A percentile compares a stretch with the other conserved stretches of the same genome.
Conservation (phyloP, 164 flowering plant genomes). For the Taxillus chinensis region DNA sequence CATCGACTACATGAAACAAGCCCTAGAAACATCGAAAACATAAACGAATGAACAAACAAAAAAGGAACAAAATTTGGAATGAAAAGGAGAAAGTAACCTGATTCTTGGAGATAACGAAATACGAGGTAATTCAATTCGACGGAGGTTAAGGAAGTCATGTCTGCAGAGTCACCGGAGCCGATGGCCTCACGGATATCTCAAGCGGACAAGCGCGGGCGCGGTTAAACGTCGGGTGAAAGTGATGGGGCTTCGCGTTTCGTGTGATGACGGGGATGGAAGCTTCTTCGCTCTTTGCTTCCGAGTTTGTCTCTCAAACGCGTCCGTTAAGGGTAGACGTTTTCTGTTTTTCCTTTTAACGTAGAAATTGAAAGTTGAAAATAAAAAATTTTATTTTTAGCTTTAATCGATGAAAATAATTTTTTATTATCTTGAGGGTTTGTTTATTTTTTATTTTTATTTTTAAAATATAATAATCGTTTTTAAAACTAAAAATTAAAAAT, state of each 20-base stretch:
- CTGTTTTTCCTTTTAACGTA: too few species aligned
- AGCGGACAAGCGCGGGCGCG: not conserved
- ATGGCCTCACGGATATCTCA: not conserved
- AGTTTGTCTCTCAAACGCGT: too few species aligned
- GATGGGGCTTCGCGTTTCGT: slow-evolving; percentile 13
- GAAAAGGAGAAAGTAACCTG: slow-evolving; percentile 23
- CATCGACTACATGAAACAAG: too few species aligned
- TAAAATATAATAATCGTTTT: too few species aligned
- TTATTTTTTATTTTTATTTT: too few species aligned
- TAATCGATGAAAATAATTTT: too few species aligned
- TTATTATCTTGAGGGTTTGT: too few species aligned
- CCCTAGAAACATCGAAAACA: not conserved
- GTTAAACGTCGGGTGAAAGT: not conserved
- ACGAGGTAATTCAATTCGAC: slow-evolving; percentile 48
- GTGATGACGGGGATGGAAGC: not conserved
- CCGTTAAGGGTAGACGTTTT: too few species aligned
- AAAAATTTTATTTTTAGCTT: too few species aligned
- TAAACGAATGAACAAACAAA: not conserved
- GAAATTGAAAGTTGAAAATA: too few species aligned
- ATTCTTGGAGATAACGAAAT: slow-evolving; percentile 57
- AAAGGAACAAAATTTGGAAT: not conserved
- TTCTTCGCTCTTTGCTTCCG: too few species aligned
- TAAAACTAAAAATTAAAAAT: too few species aligned
- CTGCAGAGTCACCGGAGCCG: not conserved
- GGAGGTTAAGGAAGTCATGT: slow-evolving; percentile 41